These are phyloP conservation scores for Hordeum marinum DNA, from an alignment of 176 grass and related monocot species.

Conservation along the genomic window DNA sequence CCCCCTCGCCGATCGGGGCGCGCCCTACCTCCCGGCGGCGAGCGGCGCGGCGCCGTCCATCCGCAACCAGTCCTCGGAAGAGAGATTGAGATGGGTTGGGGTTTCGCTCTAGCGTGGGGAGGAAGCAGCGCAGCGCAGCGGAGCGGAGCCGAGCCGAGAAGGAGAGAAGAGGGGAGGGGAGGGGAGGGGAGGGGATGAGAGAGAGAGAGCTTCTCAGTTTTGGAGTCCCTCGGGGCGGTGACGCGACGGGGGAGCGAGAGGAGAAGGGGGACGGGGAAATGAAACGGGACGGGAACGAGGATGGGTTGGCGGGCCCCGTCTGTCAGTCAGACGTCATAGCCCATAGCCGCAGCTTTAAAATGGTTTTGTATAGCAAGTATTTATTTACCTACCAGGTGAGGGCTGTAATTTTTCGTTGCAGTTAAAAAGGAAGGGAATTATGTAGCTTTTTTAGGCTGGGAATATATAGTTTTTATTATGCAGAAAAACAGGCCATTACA, in stretches of 20 bases:
- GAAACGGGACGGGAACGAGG: slow-evolving; percentile 3
- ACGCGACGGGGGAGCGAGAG: slow-evolving; percentile 30
- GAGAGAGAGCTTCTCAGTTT: slow-evolving; percentile 15
- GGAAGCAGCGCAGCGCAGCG: slow-evolving; percentile 12
- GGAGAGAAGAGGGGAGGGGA: not conserved
- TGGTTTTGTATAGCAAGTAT: not conserved
- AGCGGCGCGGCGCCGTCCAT: slow-evolving; percentile 21
- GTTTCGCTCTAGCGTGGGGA: slow-evolving; percentile 26
- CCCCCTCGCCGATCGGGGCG: slow-evolving; percentile 35
- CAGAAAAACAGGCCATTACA: not conserved
- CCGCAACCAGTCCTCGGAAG: not conserved
- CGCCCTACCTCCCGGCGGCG: slow-evolving; percentile 20
- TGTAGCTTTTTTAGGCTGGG: not conserved
- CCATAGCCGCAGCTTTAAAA: not conserved
- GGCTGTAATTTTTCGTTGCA: not conserved
- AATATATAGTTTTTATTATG: not conserved
- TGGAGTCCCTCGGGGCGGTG: slow-evolving; percentile 15
- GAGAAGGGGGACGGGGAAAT: not conserved
- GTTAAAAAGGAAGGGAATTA: not conserved
- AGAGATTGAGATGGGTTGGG: not conserved
- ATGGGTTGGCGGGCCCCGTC: not conserved
- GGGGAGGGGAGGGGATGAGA: too few species aligned
- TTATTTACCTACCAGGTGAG: not conserved
- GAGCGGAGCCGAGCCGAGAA: not conserved
- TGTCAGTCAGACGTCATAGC: not conserved